phyloP scores from a whole-genome alignment of 106 monocot species.

The Triglochin maritima region DNA sequence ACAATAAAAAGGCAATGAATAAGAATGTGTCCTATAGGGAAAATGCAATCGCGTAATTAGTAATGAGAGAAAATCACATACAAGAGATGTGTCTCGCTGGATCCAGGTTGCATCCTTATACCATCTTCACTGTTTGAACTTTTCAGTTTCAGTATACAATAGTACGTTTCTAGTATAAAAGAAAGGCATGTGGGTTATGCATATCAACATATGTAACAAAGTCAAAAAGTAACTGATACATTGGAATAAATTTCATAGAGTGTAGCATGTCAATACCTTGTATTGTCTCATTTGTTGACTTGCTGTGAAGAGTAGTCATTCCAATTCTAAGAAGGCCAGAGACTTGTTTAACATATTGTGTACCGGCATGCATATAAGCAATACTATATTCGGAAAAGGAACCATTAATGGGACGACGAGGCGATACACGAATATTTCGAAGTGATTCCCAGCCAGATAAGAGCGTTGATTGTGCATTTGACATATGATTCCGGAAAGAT shows the following conservation, averaged over 20 bases:
- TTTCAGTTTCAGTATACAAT: constrained; percentile 76
- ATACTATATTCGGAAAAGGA: constrained; percentile 77
- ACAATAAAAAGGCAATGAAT: background rate
- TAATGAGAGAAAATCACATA: constrained; percentile 30
- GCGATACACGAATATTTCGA: constrained; percentile 49
- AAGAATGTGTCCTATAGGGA: background rate
- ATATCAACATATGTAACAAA: background rate
- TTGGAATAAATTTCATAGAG: background rate
- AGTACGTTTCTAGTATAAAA: constrained; percentile 37
- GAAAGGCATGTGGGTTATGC: background rate
- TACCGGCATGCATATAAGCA: constrained; percentile 84
- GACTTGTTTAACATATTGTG: constrained; percentile 82
- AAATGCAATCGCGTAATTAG: background rate
- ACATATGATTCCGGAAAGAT: constrained; percentile 51
- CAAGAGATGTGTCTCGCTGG: constrained; percentile 93
- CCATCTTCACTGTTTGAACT: constrained; percentile 59
- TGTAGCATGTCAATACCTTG: constrained; percentile 23
- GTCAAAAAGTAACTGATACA: background rate
- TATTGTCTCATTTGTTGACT: constrained; percentile 52
- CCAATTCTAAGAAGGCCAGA: constrained; percentile 75
- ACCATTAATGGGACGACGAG: constrained; percentile 51
- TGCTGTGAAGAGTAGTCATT: constrained; percentile 55
- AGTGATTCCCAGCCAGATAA: constrained; percentile 83
- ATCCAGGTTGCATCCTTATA: constrained; percentile 79
- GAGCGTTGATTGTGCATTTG: constrained; percentile 62